Evolutionary conservation across 495 filamentous ascomycete genomes (phyloP), one percentile per base, ranked within the genome.

Genomic region (Polyplosphaeria fusca): DNA sequence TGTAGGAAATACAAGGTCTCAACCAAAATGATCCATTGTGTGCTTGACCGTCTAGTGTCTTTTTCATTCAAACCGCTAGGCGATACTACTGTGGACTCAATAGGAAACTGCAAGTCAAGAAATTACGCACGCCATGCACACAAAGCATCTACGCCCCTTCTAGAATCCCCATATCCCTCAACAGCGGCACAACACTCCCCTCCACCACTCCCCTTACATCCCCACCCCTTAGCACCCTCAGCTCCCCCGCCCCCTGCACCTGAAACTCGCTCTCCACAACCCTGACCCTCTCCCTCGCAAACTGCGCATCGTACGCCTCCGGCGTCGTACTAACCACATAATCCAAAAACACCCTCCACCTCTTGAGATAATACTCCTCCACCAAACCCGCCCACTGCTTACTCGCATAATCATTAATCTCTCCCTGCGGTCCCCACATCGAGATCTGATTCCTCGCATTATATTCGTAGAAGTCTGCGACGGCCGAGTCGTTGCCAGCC

Each of bases 391-490:
- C 70, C 78, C 77, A 82, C 32, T 64, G 61, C 54, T 79, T 79
- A 0, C 71, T 74, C 1, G 76, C 76, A 54, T 80, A 80, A 58
- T 80, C 78, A 23, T 56, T 68, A 23, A 80, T 77, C 58, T 82
- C 62, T 11, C 77, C 76, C 2, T 58, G 60, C 0, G 77, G 78
- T 0, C 79, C 79, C 77, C 77, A 82, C 3, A 79, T 68, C 13
- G 78, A 80, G 48, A 80, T 72, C 53, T 80, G 77, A 52, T 80
- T 79, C 40, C 74, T 71, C 5, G 78, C 78, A 35, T 80, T 68
- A 55, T 78, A 79, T 52, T 78, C 77, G 49, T 73, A 69, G 57
- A 74, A 79, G 14, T 71, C 60, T 42, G 68, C 67, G 58, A 48
- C 1, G 50, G 19, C 23, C 25, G 39, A 23, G 51, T 11, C 5